These are phyloP conservation scores for Hanseniaspora gamundiae DNA, from an alignment of 1,139 yeast genomes.

Conservation along the genomic window DNA sequence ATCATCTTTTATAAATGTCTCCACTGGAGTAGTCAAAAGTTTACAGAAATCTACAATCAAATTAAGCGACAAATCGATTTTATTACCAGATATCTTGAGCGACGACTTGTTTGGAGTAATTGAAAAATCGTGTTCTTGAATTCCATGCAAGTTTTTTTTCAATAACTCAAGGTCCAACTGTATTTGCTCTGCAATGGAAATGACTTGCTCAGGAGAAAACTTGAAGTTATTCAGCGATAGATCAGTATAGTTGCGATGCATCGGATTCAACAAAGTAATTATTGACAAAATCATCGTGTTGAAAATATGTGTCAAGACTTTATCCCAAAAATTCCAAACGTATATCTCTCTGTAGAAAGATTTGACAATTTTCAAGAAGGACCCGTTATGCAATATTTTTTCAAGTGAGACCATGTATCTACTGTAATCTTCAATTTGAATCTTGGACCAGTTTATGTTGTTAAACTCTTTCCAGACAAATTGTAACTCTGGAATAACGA, in stretches of 20 bases:
- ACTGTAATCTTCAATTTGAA: conserved; percentile 60
- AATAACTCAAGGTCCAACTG: conserved; percentile 57
- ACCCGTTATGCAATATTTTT: conserved; percentile 26
- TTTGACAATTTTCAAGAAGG: conserved; percentile 35
- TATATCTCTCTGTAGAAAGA: conserved; percentile 61
- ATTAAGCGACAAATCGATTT: conserved; percentile 16
- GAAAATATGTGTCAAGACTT: conserved; percentile 54
- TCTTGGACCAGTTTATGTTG: conserved; percentile 63
- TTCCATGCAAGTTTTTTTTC: conserved; percentile 35
- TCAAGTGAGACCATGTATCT: conserved; percentile 52
- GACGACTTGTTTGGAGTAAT: conserved; percentile 8
- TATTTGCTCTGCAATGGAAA: conserved; percentile 69
- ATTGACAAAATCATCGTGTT: conserved; percentile 47
- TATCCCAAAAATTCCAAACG: conserved; percentile 62
- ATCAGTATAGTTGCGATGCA: too few species aligned
- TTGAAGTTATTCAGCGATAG: too few species aligned
- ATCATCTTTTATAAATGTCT: not conserved
- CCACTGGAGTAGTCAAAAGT: conserved; percentile 18
- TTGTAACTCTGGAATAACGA: conserved; percentile 44
- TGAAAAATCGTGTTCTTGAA: conserved; percentile 14
- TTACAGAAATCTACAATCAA: conserved; percentile 15
- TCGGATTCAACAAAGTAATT: conserved; percentile 30
- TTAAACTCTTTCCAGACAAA: conserved; percentile 79
- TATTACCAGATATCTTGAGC: conserved; percentile 17
- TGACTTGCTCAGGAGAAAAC: conserved; percentile 40